These are phyloP conservation scores for Aspergillus biplanus DNA, from an alignment of 495 filamentous ascomycete species.

Conservation along the genomic window DNA sequence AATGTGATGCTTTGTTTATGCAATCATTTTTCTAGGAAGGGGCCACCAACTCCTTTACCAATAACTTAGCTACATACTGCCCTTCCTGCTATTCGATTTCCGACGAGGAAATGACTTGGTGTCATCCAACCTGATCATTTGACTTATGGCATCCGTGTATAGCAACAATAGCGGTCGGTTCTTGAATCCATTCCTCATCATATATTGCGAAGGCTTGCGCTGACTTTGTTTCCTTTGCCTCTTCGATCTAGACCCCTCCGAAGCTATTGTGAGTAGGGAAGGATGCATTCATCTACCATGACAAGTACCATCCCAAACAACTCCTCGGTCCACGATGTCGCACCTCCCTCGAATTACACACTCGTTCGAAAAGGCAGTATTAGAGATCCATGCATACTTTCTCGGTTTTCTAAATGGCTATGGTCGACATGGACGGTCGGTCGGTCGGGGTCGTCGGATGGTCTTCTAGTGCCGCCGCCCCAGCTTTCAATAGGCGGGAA, in stretches of 20 bases:
- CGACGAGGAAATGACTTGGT: slow-evolving; percentile 5
- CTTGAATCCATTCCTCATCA: not conserved
- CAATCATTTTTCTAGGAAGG: not conserved
- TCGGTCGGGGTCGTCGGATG: slow-evolving; percentile 6
- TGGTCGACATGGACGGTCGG: slow-evolving; percentile 20
- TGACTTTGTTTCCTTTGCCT: not conserved
- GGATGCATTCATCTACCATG: slow-evolving; percentile 1
- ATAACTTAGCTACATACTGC: no score
- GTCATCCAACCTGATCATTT: not conserved
- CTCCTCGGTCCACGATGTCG: not conserved
- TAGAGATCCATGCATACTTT: slow-evolving; percentile 4
- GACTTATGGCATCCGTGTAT: slow-evolving; percentile 1
- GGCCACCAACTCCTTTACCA: not conserved
- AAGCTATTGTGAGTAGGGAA: not conserved
- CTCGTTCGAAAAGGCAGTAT: slow-evolving; percentile 6
- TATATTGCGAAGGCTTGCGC: not conserved
- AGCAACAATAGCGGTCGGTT: not conserved
- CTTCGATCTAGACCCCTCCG: not conserved
- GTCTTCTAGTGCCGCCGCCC: slow-evolving; percentile 4
- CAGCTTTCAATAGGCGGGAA: not conserved
- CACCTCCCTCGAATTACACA: slow-evolving; percentile 8
- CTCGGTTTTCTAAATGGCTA: slow-evolving; percentile 27
- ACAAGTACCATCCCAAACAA: not conserved
- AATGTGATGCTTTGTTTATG: not conserved
- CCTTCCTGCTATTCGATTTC: not conserved